Base-by-base conservation (phyloP, 2,329 filamentous ascomycete species). In the Nemania bipapillata region DNA sequence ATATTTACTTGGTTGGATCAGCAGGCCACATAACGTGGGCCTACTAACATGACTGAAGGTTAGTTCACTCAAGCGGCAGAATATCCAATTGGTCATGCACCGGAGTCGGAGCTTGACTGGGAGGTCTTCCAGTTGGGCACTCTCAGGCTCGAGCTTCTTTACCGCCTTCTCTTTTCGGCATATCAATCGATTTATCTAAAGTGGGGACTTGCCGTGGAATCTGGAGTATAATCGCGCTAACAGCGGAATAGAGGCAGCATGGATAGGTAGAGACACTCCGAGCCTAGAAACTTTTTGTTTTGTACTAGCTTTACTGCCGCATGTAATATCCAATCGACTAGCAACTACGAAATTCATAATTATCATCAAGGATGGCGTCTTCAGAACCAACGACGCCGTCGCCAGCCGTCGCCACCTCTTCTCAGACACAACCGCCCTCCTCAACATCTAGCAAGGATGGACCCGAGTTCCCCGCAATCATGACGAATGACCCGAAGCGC, bases 401-500 rank as follows among this genome's bases (percentile, higher is more conserved):
- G 5, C 49, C 72, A 17, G 24, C 56, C 54, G 12, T 30, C 5
- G 12, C 69, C 11, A 40, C 49, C 17, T 57, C 70, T 3, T 37
- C 70, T n/a, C 45, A 55, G 15, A 30, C 65, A 40, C 56, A 64
- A 20, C 42, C 58, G 20, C 8, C 72, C 6, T 32, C 60, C 9
- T 40, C 68, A 22, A 5, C 60, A 42, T 15, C 61, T 7, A 1
- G n/a, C 30, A 15, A 53, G 9, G 8, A 60, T n/a, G 20, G 68
- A 20, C 37, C 50, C 62, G 62, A 61, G 42, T 66, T 75, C 64
- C 78, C 74, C 67, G 74, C 69, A 77, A 83, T 77, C 80, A 42
- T 87, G 73, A 74, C 82, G 72, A 90, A 90, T 79, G 86, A 90
- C 79, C 87, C 88, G 49, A 79, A 83, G 66, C 83, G 86, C 71